phyloP scores from a whole-genome alignment of 2,329 filamentous ascomycete species.

The Colletotrichum agaves region DNA sequence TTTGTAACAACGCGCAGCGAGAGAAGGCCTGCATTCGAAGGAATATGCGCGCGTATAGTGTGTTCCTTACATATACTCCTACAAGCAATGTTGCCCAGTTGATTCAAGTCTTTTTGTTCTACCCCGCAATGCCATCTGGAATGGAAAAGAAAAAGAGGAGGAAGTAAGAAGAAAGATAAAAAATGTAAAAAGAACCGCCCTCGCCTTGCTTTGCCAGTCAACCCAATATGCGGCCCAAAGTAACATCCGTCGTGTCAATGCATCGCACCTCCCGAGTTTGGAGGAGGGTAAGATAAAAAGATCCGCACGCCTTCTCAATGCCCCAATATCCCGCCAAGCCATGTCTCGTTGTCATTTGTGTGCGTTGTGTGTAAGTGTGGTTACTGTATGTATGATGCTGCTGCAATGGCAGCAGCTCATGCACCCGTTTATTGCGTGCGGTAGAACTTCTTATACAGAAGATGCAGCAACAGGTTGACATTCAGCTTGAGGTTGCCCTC shows the following conservation, averaged over 20 bases:
- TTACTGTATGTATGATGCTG: background rate
- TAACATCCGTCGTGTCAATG: slow-evolving; percentile 29
- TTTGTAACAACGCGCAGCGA: too few relatives aligned
- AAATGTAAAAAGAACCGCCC: slow-evolving; percentile 9
- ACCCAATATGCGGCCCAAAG: slow-evolving; percentile 29
- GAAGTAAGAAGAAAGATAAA: background rate
- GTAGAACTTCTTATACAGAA: slow-evolving; percentile 99
- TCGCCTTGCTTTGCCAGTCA: slow-evolving; percentile 31
- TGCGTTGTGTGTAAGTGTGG: background rate
- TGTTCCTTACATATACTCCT: slow-evolving; percentile 27
- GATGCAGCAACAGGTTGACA: slow-evolving; percentile 94
- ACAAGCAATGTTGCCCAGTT: slow-evolving; percentile 23
- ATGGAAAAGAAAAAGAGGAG: background rate
- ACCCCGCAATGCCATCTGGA: slow-evolving; percentile 31
- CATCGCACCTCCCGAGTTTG: background rate
- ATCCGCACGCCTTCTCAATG: slow-evolving; percentile 28
- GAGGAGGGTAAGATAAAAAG: slow-evolving; percentile 11
- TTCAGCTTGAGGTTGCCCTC: slow-evolving; percentile 88
- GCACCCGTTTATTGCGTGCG: slow-evolving; percentile 65
- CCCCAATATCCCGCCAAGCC: slow-evolving; percentile 31
- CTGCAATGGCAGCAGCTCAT: background rate
- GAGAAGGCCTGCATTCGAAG: background rate
- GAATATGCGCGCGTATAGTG: background rate
- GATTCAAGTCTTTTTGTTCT: slow-evolving; percentile 19
- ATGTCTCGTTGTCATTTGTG: slow-evolving; percentile 22